Evolutionary conservation across 2,329 filamentous ascomycete genomes (phyloP).

Genomic region (Aspergillus vadensis): DNA sequence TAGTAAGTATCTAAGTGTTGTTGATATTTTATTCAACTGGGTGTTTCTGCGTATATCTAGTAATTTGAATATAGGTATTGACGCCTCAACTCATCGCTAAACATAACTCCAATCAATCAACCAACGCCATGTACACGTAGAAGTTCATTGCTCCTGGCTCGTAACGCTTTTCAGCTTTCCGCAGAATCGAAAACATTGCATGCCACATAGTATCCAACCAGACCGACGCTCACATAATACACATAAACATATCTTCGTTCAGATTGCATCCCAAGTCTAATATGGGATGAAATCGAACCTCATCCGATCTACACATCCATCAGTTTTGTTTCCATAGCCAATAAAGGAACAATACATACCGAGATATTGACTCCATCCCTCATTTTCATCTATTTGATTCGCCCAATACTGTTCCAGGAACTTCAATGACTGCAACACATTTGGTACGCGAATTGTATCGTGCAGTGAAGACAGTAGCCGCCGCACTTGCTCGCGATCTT

Average conservation of each 20-base stretch:
- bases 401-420: slow-evolving; percentile 45
- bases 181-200: neutral
- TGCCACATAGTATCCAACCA: neutral
- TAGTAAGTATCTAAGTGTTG: too few relatives aligned
- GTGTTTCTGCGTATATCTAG: neutral
- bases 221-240: neutral
- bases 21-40: too few relatives aligned
- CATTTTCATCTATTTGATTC: slow-evolving; percentile 35
- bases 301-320: slow-evolving; percentile 34
- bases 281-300: slow-evolving; percentile 26
- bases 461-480: slow-evolving; percentile 38
- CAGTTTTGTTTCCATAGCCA: slow-evolving; percentile 2
- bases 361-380: slow-evolving; percentile 44
- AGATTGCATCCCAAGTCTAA: neutral
- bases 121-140: neutral
- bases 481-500: slow-evolving; percentile 39
- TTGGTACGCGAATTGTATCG: slow-evolving; percentile 44
- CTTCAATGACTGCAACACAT: slow-evolving; percentile 44
- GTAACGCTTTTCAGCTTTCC: neutral
- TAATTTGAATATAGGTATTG: neutral
- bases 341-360: slow-evolving; percentile 27
- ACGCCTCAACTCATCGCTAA: neutral
- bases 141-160: neutral
- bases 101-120: neutral
- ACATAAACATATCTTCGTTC: slow-evolving; percentile 1